Evolutionary conservation across 805 yeast genomes (phyloP), one percentile per base, ranked within the genome.

Genomic region (Ogataea degrootiae): DNA sequence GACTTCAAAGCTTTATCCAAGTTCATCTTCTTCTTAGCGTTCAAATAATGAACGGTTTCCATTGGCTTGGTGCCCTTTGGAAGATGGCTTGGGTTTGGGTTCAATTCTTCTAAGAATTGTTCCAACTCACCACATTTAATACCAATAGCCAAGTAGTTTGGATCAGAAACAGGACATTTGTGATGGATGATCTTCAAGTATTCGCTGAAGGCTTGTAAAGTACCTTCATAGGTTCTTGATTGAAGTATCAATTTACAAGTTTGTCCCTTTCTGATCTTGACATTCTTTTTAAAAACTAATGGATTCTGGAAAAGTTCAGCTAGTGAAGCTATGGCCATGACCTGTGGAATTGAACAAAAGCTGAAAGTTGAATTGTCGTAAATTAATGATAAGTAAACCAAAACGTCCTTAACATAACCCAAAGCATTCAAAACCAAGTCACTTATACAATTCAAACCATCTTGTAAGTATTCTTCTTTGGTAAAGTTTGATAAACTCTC

Each of bases 331-430:
- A 94, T 86, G 35, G 98, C 97, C 99, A 94, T 94, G 17, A 92
- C 97, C 71, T 94, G 99, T 17, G 99, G 99, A 62, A 94, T 94
- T 11, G 97, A 88, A 72, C 97, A 91, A 73, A 94, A 94, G 58
- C 83, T 85, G 73, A 89, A 94, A 43, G 84, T 70, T 1, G 96
- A 80, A 50, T 85, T 87, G 63, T 94, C 99, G 49, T 77, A 77
- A 43, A 94, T 78, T 51, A 82, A 73, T 16, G 92, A 77, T 47
- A 94, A 74, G 65, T 87, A 94, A 44, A 77, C 76, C 57, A 94
- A 74, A 31, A 82, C 85, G 60, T 88, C 94, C 45, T 77, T 78
- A 37, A 80, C 90, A 61, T 92, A 97, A 29, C 70, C 73, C 62
- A 94, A 72, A 1, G 96, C 83, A 63, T 90, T 83, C 51, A 84